Conservation (phyloP, 2,329 filamentous ascomycete species). For the Aureobasidium sp. region DNA sequence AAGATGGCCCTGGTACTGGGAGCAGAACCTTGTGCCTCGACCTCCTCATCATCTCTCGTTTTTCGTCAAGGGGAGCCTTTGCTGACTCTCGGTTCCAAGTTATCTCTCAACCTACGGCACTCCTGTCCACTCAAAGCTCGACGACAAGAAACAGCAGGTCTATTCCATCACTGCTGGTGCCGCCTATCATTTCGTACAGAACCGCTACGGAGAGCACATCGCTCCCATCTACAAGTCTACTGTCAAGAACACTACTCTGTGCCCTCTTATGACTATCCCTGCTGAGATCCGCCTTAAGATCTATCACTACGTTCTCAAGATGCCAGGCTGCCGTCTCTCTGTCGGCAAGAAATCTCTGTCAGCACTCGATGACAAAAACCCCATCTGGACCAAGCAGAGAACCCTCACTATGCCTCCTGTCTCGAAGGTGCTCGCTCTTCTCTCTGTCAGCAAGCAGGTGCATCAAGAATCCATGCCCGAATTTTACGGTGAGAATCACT, state of each 20-base stretch:
- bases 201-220: background rate
- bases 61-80: background rate
- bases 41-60: too few species aligned
- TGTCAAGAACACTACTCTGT: background rate
- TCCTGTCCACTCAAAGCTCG: background rate
- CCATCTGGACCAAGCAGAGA: background rate
- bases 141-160: background rate
- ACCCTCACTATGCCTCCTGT: background rate
- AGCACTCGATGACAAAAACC: background rate
- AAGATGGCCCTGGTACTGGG: too few species aligned
- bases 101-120: background rate
- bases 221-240: background rate
- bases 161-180: background rate
- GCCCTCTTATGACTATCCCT: background rate
- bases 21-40: too few species aligned
- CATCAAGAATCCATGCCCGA: slow-evolving; percentile 19
- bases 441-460: slow-evolving; percentile 22
- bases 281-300: background rate
- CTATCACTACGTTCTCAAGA: background rate
- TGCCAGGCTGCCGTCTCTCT: background rate
- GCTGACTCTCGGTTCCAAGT: background rate
- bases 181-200: background rate
- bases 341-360: background rate
- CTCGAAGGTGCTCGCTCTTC: slow-evolving; percentile 14
- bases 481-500: slow-evolving; percentile 21